Base-by-base conservation (phyloP, 148 eudicot genomes). In the Vaccinium macrocarpon region DNA sequence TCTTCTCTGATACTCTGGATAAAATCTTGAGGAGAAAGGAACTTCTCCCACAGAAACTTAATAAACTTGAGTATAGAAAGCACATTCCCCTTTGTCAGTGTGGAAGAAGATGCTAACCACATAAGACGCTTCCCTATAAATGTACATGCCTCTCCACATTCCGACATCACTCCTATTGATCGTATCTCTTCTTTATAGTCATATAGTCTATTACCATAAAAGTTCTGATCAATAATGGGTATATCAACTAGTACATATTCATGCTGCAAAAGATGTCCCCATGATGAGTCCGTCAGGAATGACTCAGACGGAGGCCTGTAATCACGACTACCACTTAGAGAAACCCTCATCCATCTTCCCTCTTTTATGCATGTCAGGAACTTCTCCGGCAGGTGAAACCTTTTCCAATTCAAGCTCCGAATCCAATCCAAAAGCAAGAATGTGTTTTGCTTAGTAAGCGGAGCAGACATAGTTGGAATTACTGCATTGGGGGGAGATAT, bases 341-440 rank as follows among this genome's bases (percentile, higher is more conserved):
- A 88, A 19, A 92, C 86, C 88, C 81, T 89, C 84, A 91, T 50
- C 96, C 96, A 93, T 78, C 82, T 86, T 74, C 94, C 94, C 32
- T 86, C 64, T 82, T 55, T 81, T 27, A 94, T 91, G 78, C 89
- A 88, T 42, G 52, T 83, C 79, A 89, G 81, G 78, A 94, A 92
- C 8, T 13, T 85, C 9, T 3, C 12, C 0, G 94, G 95, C 62
- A 94, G 18, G 14, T 1, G 1, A 74, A 74, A 16, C 35, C 91
- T 66, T 19, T 76, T 89, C 49, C 52, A 51, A 74, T 64, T 80
- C 75, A 90, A 51, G 32, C 73, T 84, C 59, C 53, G 81, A n/a
- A 94, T 85, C 97, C 97, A 94, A 2, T 90, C 87, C 84, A 94
- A 85, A 51, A 94, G 87, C 84, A 92, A 79, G 52, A 90, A 90